Conservation (phyloP, 345 rosid genomes). For the Aegle marmelos region DNA sequence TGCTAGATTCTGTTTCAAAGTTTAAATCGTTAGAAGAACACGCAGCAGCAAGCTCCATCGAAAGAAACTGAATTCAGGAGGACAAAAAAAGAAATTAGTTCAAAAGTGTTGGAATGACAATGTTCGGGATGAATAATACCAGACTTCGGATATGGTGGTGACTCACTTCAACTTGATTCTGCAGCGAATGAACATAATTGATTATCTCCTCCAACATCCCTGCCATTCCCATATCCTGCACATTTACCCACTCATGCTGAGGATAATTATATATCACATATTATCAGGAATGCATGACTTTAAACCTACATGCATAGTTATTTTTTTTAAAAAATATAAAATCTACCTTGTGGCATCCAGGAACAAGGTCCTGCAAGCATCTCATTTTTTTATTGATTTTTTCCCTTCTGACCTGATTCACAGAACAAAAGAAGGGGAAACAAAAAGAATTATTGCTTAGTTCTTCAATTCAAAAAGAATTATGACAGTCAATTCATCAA, state of each 20-base stretch:
- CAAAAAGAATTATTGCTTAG: not conserved
- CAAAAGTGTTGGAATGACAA: not conserved
- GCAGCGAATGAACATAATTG: conserved; percentile 63
- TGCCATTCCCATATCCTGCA: conserved; percentile 71
- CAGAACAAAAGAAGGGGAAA: not conserved
- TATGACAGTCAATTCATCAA: not conserved
- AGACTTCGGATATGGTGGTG: not conserved
- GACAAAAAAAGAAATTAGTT: not conserved
- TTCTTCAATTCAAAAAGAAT: no score
- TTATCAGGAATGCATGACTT: not conserved
- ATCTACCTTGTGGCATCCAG: conserved; percentile 53
- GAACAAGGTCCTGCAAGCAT: conserved; percentile 51
- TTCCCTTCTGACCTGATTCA: conserved; percentile 45
- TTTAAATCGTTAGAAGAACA: conserved; percentile 24
- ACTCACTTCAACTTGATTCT: conserved; percentile 65
- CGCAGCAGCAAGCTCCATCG: conserved; percentile 57
- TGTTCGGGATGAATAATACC: not conserved
- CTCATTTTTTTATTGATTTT: conserved; percentile 49
- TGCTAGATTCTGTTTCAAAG: conserved; percentile 14
- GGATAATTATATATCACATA: not conserved
- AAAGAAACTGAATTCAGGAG: conserved; percentile 42
- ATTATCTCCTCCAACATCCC: conserved; percentile 65
- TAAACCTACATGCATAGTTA: not conserved
- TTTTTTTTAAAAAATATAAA: not conserved
- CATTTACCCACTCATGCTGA: conserved; percentile 1